A percentile compares a stretch with the other conserved stretches of the same genome.
These are phyloP conservation scores for Hyphopichia pseudoburtonii DNA, from an alignment of 1,139 yeast genomes.

Conservation along the genomic window DNA sequence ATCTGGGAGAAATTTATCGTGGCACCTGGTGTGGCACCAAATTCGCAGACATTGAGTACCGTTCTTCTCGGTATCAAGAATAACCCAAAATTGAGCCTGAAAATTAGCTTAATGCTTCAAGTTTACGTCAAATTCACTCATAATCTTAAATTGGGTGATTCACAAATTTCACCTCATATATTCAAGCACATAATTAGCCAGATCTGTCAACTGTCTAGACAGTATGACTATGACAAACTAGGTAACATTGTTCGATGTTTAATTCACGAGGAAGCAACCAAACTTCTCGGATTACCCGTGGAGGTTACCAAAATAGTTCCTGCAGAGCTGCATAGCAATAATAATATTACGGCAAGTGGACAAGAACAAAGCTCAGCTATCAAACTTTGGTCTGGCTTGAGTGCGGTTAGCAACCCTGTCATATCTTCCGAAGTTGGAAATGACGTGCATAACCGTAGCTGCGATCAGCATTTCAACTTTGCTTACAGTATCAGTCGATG, in stretches of 20 bases:
- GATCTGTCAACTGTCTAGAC: constrained; percentile 9
- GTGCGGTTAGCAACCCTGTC: no score
- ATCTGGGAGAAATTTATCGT: constrained; percentile 10
- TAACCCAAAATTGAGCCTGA: constrained; percentile 8
- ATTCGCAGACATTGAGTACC: constrained; percentile 15
- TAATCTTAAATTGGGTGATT: not conserved
- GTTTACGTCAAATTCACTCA: constrained; percentile 13
- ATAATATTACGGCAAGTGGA: no score
- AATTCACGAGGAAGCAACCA: constrained; percentile 23
- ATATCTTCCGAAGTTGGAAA: no score
- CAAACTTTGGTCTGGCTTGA: no score
- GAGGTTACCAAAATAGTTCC: constrained; percentile 15
- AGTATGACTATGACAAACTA: constrained; percentile 6
- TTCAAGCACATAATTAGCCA: constrained; percentile 10
- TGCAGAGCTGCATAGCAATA: no score
- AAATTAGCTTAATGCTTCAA: constrained; percentile 14
- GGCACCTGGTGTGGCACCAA: constrained; percentile 5
- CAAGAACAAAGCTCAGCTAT: no score
- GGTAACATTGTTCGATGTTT: constrained; percentile 23
- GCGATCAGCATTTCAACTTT: no score
- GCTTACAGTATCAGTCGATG: no score
- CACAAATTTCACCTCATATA: constrained; percentile 12
- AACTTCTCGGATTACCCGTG: constrained; percentile 20
- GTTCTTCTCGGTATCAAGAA: constrained; percentile 13
- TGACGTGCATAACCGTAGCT: no score